Evolutionary conservation across 2,329 filamentous ascomycete genomes (phyloP).

Genomic region (Epichloe coenophiala): DNA sequence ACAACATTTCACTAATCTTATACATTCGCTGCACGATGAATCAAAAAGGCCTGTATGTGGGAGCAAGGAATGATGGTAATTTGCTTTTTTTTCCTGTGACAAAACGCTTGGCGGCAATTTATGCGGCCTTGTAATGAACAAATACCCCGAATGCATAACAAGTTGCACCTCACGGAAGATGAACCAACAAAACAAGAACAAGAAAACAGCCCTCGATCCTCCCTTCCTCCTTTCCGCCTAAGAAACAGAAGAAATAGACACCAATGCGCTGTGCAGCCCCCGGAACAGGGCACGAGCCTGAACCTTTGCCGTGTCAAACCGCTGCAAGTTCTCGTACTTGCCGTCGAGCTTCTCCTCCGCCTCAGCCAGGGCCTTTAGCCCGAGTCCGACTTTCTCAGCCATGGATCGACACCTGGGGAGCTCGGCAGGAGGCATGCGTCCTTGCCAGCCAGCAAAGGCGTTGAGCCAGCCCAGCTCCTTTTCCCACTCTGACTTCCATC

Average conservation of each 20-base stretch:
- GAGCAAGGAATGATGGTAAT: not conserved
- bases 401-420: not conserved
- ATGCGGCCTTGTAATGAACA: not conserved
- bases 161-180: not conserved
- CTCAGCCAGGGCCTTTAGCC: not conserved
- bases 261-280: not conserved
- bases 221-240: too few relatives aligned
- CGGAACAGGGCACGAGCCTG: not conserved
- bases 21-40: not conserved
- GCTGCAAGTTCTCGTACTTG: not conserved
- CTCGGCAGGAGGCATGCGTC: not conserved
- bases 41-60: not conserved
- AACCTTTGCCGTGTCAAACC: not conserved
- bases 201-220: too few relatives aligned
- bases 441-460: constrained; percentile 9
- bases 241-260: not conserved
- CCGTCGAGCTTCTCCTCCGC: constrained; percentile 7
- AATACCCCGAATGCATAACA: not conserved
- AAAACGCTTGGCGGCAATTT: not conserved
- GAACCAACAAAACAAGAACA: not conserved
- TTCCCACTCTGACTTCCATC: constrained; percentile 1
- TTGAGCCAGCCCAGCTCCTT: constrained; percentile 9
- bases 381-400: not conserved
- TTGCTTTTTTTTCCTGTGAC: not conserved
- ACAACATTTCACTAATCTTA: too few relatives aligned